phyloP scores from a whole-genome alignment of 116 monocot genomes.

The Trichopus zeylanicus region DNA sequence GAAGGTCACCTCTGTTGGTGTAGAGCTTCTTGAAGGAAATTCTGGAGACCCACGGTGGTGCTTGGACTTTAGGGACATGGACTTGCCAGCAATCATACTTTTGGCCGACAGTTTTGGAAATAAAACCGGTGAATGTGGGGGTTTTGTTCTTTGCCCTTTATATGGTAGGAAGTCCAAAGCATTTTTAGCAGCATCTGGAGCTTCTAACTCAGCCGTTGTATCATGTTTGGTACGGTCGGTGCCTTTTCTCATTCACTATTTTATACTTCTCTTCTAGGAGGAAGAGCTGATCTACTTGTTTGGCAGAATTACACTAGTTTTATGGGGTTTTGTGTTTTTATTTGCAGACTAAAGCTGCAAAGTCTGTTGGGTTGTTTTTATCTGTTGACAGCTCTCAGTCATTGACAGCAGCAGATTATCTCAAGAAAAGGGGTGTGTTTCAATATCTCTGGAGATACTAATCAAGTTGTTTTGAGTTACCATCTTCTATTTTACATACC shows the following conservation, averaged over 20 bases:
- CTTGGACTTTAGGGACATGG: slow-evolving; percentile 98
- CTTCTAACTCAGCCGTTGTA: slow-evolving; percentile 58
- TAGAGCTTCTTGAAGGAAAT: slow-evolving; percentile 66
- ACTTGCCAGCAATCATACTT: slow-evolving; percentile 69
- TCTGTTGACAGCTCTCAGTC: slow-evolving; percentile 73
- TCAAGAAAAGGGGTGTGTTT: slow-evolving; percentile 69
- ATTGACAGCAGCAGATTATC: slow-evolving; percentile 53
- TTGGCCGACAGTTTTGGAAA: slow-evolving; percentile 66
- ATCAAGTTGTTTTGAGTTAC: not conserved
- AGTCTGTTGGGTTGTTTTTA: slow-evolving; percentile 64
- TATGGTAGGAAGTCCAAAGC: slow-evolving; percentile 96
- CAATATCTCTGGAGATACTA: not conserved
- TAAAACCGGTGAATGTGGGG: slow-evolving; percentile 58
- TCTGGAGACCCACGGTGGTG: slow-evolving; percentile 81
- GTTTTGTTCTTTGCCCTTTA: slow-evolving; percentile 88
- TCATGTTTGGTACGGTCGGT: slow-evolving; percentile 59
- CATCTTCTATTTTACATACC: not conserved
- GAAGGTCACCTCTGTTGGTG: slow-evolving; percentile 77
- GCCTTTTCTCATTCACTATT: not conserved
- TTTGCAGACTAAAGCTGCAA: slow-evolving; percentile 83
- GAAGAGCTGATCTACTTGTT: not conserved
- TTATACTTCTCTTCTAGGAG: not conserved
- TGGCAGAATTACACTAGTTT: not conserved
- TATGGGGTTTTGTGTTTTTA: slow-evolving; percentile 1
- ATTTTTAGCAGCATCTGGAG: slow-evolving; percentile 71